These are phyloP conservation scores for Cyberlindnera misumaiensis DNA, from an alignment of 805 yeast genomes.

Conservation along the genomic window DNA sequence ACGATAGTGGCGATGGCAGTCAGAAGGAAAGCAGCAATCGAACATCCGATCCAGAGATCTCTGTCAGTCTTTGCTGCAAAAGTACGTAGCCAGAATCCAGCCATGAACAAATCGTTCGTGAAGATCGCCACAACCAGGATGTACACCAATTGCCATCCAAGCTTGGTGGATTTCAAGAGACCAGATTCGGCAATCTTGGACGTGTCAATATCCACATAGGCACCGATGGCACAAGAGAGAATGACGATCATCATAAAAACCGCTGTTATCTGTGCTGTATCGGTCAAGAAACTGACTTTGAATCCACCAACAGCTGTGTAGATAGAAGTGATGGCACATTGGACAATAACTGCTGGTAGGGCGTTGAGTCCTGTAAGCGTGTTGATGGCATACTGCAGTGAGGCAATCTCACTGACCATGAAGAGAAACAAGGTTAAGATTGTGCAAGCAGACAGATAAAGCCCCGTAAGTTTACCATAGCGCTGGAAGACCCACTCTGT, in stretches of 20 bases:
- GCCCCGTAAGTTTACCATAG: slow-evolving; percentile 65
- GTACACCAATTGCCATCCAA: slow-evolving; percentile 88
- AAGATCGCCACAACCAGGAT: slow-evolving; percentile 81
- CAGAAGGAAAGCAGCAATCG: slow-evolving; percentile 64
- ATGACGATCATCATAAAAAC: slow-evolving; percentile 62
- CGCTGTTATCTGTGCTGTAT: slow-evolving; percentile 73
- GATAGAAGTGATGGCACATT: slow-evolving; percentile 79
- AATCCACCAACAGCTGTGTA: slow-evolving; percentile 89
- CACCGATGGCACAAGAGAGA: slow-evolving; percentile 74
- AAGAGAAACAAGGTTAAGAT: slow-evolving; percentile 78
- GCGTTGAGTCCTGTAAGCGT: slow-evolving; percentile 75
- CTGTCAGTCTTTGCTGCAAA: slow-evolving; percentile 78
- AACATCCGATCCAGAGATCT: slow-evolving; percentile 70
- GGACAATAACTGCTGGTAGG: slow-evolving; percentile 74
- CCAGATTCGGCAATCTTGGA: slow-evolving; percentile 59
- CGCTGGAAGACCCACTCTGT: slow-evolving; percentile 92
- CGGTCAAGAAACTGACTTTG: slow-evolving; percentile 81
- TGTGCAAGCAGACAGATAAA: slow-evolving; percentile 75
- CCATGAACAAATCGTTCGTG: slow-evolving; percentile 83
- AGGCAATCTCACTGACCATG: slow-evolving; percentile 82
- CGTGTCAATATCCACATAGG: slow-evolving; percentile 53
- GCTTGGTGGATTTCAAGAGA: slow-evolving; percentile 53
- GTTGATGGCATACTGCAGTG: slow-evolving; percentile 69
- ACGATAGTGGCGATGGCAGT: slow-evolving; percentile 60
- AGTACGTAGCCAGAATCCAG: slow-evolving; percentile 93